These are phyloP conservation scores for Aspergillus fischeri DNA, from an alignment of 2,329 filamentous ascomycete species.

Conservation along the genomic window DNA sequence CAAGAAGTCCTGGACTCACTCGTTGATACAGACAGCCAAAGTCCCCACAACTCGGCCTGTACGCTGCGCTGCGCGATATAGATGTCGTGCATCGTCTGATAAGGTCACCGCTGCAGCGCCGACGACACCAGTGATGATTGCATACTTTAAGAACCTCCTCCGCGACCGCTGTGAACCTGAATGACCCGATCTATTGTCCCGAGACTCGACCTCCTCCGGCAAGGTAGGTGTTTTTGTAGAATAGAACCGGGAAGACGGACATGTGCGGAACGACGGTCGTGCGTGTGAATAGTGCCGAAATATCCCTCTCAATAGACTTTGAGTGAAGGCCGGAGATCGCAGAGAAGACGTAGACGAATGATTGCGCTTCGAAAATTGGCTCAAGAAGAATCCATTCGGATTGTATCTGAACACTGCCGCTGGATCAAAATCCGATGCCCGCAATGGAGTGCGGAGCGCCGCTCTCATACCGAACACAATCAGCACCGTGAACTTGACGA, in stretches of 20 bases:
- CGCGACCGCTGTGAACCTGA: constrained; percentile 12
- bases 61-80: constrained; percentile 70
- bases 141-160: constrained; percentile 29
- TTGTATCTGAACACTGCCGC: constrained; percentile 24
- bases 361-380: constrained; percentile 3
- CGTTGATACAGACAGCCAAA: constrained; percentile 78
- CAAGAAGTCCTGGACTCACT: constrained; percentile 55
- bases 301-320: background rate
- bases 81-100: constrained; percentile 67
- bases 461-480: constrained; percentile 29
- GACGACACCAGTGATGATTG: constrained; percentile 33
- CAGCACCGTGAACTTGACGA: background rate
- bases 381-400: constrained; percentile 13
- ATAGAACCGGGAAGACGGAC: constrained; percentile 9
- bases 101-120: constrained; percentile 47
- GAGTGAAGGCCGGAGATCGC: background rate
- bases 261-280: background rate
- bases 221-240: constrained; percentile 16
- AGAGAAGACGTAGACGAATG: background rate
- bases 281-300: background rate
- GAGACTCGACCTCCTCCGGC: constrained; percentile 7
- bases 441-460: constrained; percentile 30
- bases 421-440: constrained; percentile 27
- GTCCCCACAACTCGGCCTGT: constrained; percentile 73
- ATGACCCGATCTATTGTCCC: constrained; percentile 7